Evolutionary conservation across 768 basidiomycete genomes (phyloP).

Genomic region (Kwoniella sp.): DNA sequence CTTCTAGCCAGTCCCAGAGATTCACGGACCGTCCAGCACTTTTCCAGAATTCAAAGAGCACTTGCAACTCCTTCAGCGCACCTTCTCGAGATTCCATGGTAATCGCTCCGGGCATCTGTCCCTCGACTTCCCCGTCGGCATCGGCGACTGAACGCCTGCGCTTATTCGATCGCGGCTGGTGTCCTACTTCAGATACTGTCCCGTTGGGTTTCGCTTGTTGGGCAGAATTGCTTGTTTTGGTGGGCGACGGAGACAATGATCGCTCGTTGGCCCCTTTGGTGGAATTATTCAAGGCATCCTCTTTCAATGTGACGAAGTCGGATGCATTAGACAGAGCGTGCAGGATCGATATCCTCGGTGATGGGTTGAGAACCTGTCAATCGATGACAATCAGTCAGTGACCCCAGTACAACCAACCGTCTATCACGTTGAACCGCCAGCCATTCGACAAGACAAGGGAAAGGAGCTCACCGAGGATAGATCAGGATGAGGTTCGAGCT

Average conservation of each 20-base stretch:
- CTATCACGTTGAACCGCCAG: too few relatives aligned
- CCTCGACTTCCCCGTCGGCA: neutral
- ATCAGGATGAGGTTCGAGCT: constrained; percentile 19
- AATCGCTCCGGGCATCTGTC: neutral
- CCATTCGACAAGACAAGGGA: neutral
- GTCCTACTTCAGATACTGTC: neutral
- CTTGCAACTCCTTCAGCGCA: constrained; percentile 38
- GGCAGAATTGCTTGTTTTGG: neutral
- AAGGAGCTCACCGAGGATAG: constrained; percentile 21
- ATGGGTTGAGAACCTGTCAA: constrained; percentile 36
- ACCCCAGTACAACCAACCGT: too few relatives aligned
- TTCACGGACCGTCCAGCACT: constrained; percentile 44
- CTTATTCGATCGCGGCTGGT: neutral
- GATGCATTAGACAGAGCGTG: constrained; percentile 31
- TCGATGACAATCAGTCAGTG: too few relatives aligned
- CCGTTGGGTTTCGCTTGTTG: neutral
- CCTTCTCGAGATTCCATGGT: neutral
- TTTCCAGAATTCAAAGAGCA: constrained; percentile 41
- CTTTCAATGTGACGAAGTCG: neutral
- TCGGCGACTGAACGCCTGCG: neutral
- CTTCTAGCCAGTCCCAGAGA: constrained; percentile 52
- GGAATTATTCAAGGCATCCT: neutral
- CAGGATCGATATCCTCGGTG: constrained; percentile 42
- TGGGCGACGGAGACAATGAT: constrained; percentile 5
- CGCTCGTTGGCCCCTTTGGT: constrained; percentile 2